Evolutionary conservation across 2,329 filamentous ascomycete genomes (phyloP).

Genomic region (Herpotrichia juniperi): DNA sequence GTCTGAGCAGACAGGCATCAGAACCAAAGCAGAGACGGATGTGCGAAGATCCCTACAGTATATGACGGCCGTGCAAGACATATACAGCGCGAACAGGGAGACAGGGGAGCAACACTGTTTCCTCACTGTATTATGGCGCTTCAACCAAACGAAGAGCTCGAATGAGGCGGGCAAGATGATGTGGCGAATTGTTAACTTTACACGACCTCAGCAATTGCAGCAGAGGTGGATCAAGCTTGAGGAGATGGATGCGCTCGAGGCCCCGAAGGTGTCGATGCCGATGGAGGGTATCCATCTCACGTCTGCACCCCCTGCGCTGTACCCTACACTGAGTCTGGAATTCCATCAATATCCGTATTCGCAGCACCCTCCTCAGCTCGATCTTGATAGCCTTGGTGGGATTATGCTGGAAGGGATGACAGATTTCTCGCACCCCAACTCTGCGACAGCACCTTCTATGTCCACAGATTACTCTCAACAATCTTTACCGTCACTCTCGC

Average conservation of each 20-base stretch:
- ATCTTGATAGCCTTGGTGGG: constrained; percentile 19
- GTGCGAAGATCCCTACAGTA: constrained; percentile 40
- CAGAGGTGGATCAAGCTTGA: constrained; percentile 23
- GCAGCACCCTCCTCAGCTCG: constrained; percentile 27
- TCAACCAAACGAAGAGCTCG: constrained; percentile 34
- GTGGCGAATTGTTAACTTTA: constrained; percentile 42
- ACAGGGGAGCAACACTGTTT: constrained; percentile 32
- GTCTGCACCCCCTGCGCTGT: constrained; percentile 16
- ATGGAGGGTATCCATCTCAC: constrained; percentile 3
- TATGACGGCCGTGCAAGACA: constrained; percentile 51
- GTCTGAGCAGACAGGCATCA: constrained; percentile 19
- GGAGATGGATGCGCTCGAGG: constrained; percentile 10
- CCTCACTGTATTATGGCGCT: constrained; percentile 47
- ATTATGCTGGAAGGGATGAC: constrained; percentile 24
- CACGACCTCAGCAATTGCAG: constrained; percentile 10
- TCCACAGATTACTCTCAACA: constrained; percentile 36
- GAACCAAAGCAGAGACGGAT: constrained; percentile 25
- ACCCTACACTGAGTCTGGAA: constrained; percentile 22
- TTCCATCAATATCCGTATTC: constrained; percentile 23
- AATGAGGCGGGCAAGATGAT: constrained; percentile 37
- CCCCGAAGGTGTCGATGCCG: background rate
- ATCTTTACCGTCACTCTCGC: constrained; percentile 19
- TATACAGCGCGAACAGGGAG: constrained; percentile 41
- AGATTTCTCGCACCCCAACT: constrained; percentile 29
- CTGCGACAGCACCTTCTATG: constrained; percentile 26